Base-by-base conservation (phyloP, 441 rosid genomes). In the Isatis lusitanica region DNA sequence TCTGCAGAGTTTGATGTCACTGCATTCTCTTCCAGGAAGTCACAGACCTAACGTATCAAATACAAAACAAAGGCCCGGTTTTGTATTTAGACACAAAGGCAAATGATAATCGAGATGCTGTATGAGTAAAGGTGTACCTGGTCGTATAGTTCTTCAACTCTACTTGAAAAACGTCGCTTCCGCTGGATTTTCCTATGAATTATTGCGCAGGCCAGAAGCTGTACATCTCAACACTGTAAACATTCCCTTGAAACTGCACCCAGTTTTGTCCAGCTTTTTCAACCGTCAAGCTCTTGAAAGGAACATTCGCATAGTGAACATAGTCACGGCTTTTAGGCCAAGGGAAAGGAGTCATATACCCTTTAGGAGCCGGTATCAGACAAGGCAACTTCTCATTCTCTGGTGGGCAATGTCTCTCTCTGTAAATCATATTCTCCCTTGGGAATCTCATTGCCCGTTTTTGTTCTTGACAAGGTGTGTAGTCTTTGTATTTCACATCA, bases 21-120 rank as follows among this genome's bases (percentile, higher is more conserved):
- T 63, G 97, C 97, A 81, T 76, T 90, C 74, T 94, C 98, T 83
- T 92, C 97, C 64, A 92, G 96, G 61, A 83, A 85, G 77, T 90
- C 90, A 64, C 97, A 92, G 9, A 92, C 90, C 98, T 92, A 77
- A 50, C 21, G 67, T 16, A 48, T 31, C 46, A 50, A 0, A 57
- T 57, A 53, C 28, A 68, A 40, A 68, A 53, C 1, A 35, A 43
- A 46, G 10, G 2, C 24, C 7, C 2, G 0, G 1, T 15, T 13
- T 8, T 12, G 11, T 38, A 57, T 24, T n/a, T 21, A 3, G 31
- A 62, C 44, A 63, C 36, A 15, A 48, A 58, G 57, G 48, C 50
- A 64, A 46, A 12, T 28, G 63, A 76, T 24, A 71, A 15, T 39
- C 1, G 5, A 73, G 63, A 50, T 21, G 63, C n/a, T 31, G 57